Base-by-base conservation (phyloP, 805 yeast species). In the Teunomyces stri region DNA sequence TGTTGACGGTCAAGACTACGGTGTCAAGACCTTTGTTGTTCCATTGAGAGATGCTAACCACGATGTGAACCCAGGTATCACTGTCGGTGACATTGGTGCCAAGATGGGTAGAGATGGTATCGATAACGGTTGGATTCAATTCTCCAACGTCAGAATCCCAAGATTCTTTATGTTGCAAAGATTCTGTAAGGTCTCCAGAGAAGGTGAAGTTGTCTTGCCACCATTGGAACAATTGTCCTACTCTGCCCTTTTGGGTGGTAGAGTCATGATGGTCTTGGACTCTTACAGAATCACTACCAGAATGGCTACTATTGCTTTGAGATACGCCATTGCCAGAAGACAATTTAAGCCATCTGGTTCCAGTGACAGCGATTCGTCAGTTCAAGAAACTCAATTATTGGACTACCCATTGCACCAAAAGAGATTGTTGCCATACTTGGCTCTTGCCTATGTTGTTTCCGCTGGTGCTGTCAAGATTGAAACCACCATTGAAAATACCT, bases 51-150 rank as follows among this genome's bases (percentile, higher is more conserved):
- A 89, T 65, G 62, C 79, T 5, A 73, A 80, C 50, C 92, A 87
- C 70, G 75, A 84, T 50, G 67, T 91, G 50, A 68, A 78, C 54
- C 89, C 96, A 3, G 97, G 97, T 47, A 72, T 91, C 48, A 68
- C 87, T 28, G 75, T 89, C 53, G 97, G 97, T 51, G 97, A 91
- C 64, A 89, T 91, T 62, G 97, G 97, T 47, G 82, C 87, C 53
- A 91, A 91, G 70, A 89, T 91, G 96, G 97, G 97, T 45, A 79
- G 97, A 60, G 94, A 90, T 60, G 97, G 96, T 48, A 87, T 91
- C 55, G 97, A 91, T 62, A 91, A 91, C 66, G 97, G 97, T 45
- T 91, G 97, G 97, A 88, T 91, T 60, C 97, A 90, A 69, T 91
- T 87, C 70, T 75, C 87, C 43, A 76, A 84, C 56, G 97, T 89